Percentiles rank a stretch among this genome's conserved stretches.
Evolutionary conservation across 768 basidiomycete genomes (phyloP).

Genomic region (Piloderma croceum): DNA sequence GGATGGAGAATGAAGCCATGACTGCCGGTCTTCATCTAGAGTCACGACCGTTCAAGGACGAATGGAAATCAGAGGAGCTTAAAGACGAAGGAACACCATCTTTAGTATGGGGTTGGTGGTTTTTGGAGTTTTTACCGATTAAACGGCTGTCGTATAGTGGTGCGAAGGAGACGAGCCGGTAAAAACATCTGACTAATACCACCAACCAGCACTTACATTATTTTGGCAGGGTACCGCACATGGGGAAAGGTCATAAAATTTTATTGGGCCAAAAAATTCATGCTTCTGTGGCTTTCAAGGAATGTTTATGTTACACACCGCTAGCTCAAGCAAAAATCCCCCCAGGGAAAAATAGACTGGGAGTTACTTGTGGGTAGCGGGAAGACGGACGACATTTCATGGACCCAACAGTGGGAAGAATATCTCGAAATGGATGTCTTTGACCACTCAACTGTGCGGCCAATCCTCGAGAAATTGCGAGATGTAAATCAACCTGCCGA

Average conservation of each 20-base stretch:
- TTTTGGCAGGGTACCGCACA: too few relatives aligned
- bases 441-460: constrained; percentile 2
- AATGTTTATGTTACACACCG: constrained; percentile 6
- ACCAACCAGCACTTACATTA: too few relatives aligned
- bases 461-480: constrained; percentile 3
- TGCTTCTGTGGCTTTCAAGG: constrained; percentile 12
- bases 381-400: constrained; percentile 5
- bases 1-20: constrained; percentile 30
- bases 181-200: too few relatives aligned
- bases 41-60: background rate
- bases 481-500: constrained; percentile 4
- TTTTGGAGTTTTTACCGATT: too few relatives aligned
- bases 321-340: constrained; percentile 2
- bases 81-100: too few relatives aligned
- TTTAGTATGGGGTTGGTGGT: too few relatives aligned
- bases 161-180: too few relatives aligned
- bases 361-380: constrained; percentile 8
- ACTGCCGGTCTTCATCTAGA: constrained; percentile 20
- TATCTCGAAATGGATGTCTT: constrained; percentile 12
- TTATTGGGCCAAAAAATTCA: constrained; percentile 11
- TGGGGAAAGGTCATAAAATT: too few relatives aligned
- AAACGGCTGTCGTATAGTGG: too few relatives aligned
- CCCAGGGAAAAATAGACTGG: constrained; percentile 4
- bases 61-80: constrained; percentile 8
- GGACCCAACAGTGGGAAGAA: constrained; percentile 5